Percentiles rank a stretch among this genome's conserved stretches.
Conservation (phyloP, 1,139 yeast genomes). For the Debaryomyces fabryi region DNA sequence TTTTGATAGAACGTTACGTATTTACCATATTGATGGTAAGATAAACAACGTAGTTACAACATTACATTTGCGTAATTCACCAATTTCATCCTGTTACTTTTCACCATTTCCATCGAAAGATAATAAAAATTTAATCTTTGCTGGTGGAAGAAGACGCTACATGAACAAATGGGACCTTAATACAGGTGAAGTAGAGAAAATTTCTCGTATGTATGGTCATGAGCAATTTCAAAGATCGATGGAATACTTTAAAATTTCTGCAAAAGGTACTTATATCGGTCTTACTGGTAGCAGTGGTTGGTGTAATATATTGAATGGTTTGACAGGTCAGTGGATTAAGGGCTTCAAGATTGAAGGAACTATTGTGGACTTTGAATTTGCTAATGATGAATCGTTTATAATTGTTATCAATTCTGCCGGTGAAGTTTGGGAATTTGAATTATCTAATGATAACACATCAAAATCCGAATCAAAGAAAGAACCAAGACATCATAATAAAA, state of each 20-base stretch:
- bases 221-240: constrained; percentile 83
- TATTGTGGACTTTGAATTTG: constrained; percentile 76
- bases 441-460: constrained; percentile 27
- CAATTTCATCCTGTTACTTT: constrained; percentile 76
- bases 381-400: constrained; percentile 54
- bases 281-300: constrained; percentile 87
- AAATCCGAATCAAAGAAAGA: constrained; percentile 4
- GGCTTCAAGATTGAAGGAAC: constrained; percentile 91
- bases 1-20: constrained; percentile 82
- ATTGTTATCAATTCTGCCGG: constrained; percentile 78
- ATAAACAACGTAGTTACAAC: constrained; percentile 80
- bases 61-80: constrained; percentile 74
- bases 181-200: constrained; percentile 76
- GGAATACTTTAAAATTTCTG: constrained; percentile 78
- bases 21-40: constrained; percentile 93
- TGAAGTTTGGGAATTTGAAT: constrained; percentile 86
- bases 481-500: constrained; percentile 28
- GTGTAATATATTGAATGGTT: constrained; percentile 77
- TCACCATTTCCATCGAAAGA: constrained; percentile 47
- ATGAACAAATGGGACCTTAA: constrained; percentile 91
- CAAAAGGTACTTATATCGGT: constrained; percentile 71
- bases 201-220: constrained; percentile 89
- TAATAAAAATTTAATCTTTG: constrained; percentile 57
- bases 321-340: constrained; percentile 80
- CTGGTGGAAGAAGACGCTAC: constrained; percentile 90